phyloP scores from a whole-genome alignment of 176 grass and related monocot species.

The Alopecurus myosuroides region DNA sequence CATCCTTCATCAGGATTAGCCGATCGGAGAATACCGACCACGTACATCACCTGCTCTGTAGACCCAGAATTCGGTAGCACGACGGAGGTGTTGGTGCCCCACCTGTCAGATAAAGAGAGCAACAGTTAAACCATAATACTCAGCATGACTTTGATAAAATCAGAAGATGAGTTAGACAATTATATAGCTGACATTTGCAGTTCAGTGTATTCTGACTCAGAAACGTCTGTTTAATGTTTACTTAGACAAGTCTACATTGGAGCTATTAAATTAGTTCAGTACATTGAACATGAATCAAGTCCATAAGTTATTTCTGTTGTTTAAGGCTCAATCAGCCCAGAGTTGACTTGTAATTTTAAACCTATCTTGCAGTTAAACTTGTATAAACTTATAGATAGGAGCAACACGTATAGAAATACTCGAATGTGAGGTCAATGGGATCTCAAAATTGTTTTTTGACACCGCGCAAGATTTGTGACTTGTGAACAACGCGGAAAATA shows the following conservation, averaged over 20 bases:
- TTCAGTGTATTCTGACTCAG: slow-evolving; percentile 27
- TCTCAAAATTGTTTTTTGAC: neutral
- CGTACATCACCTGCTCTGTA: slow-evolving; percentile 51
- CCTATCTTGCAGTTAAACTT: neutral
- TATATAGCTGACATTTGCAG: slow-evolving; percentile 22
- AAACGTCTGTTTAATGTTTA: slow-evolving; percentile 12
- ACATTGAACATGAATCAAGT: slow-evolving; percentile 26
- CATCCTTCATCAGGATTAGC: slow-evolving; percentile 45
- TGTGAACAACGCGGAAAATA: slow-evolving; percentile 10
- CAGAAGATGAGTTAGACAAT: neutral
- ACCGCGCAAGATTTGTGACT: neutral
- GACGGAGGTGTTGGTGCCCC: slow-evolving; percentile 67
- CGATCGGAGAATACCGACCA: slow-evolving; percentile 64
- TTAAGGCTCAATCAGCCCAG: slow-evolving; percentile 19
- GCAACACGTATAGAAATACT: neutral
- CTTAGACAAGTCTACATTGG: slow-evolving; percentile 12
- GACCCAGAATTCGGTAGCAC: slow-evolving; percentile 59
- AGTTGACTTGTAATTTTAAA: slow-evolving; percentile 19
- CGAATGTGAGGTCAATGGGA: slow-evolving; percentile 15
- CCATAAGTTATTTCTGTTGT: neutral
- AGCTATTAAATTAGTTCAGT: slow-evolving; percentile 12
- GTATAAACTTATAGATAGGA: neutral
- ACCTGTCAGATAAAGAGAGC: slow-evolving; percentile 35
- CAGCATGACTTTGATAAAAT: neutral
- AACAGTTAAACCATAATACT: slow-evolving; percentile 15